These are phyloP conservation scores for Macrocybe gigantea DNA, from an alignment of 768 basidiomycete genomes.

Conservation along the genomic window DNA sequence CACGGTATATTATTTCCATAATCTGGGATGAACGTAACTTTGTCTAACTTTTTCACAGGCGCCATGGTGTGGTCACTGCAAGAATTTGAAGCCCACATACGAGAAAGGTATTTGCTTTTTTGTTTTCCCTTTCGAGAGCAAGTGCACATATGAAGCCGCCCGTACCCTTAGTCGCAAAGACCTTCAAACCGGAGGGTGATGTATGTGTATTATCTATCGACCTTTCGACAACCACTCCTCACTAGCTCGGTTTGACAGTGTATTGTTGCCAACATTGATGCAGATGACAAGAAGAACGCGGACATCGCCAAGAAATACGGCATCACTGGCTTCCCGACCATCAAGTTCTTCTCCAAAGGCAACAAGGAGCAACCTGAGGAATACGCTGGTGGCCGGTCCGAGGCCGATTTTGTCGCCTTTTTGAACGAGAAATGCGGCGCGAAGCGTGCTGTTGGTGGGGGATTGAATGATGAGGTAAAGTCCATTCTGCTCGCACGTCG, in stretches of 20 bases:
- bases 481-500: background rate
- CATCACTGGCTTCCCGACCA: conserved; percentile 81
- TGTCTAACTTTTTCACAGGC: conserved; percentile 30
- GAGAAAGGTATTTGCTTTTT: conserved; percentile 54
- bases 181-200: conserved; percentile 72
- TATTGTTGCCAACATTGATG: conserved; percentile 87
- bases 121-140: background rate
- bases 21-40: conserved; percentile 2
- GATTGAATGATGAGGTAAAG: conserved; percentile 62
- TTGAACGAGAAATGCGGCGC: conserved; percentile 88
- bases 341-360: conserved; percentile 89
- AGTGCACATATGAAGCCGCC: no score
- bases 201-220: conserved; percentile 31
- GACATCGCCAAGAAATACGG: conserved; percentile 66
- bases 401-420: conserved; percentile 71
- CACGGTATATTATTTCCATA: conserved; percentile 42
- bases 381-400: conserved; percentile 69
- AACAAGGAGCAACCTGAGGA: conserved; percentile 50
- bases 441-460: conserved; percentile 75
- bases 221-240: background rate
- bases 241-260: conserved; percentile 41
- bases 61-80: conserved; percentile 95
- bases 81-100: conserved; percentile 79
- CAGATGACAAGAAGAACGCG: conserved; percentile 77
- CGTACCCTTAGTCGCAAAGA: conserved; percentile 51